These are phyloP conservation scores for Cardamine resedifolia DNA, from an alignment of 345 rosid species.

Conservation along the genomic window DNA sequence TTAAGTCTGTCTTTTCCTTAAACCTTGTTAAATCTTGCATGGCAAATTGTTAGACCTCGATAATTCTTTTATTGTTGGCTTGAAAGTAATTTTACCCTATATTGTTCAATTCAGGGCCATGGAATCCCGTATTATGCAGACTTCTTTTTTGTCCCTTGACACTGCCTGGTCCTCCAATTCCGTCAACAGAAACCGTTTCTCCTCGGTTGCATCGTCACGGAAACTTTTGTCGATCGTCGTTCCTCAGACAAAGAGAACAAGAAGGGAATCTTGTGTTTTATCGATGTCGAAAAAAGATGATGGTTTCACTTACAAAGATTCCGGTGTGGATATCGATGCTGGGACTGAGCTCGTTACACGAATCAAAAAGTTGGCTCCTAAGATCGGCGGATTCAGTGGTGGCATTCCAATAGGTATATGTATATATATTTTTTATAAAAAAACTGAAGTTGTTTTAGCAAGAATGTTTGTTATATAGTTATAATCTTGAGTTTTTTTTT, in stretches of 20 bases:
- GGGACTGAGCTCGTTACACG: conserved; percentile 79
- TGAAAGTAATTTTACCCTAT: no score
- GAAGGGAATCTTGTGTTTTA: neutral
- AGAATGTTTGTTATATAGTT: no score
- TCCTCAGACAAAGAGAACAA: neutral
- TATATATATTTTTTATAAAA: no score
- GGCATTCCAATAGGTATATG: conserved; percentile 68
- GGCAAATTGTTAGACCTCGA: no score
- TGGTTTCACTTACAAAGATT: conserved; percentile 67
- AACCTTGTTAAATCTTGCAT: no score
- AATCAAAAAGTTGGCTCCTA: conserved; percentile 86
- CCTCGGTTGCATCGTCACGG: neutral
- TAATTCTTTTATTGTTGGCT: no score
- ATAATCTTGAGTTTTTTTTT: no score
- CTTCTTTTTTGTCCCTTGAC: neutral
- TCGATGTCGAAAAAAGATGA: conserved; percentile 34
- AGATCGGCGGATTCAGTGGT: conserved; percentile 89
- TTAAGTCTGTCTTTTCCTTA: no score
- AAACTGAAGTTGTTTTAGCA: no score
- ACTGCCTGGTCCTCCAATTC: neutral
- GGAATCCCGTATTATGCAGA: conserved; percentile 34
- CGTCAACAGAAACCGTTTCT: conserved; percentile 13
- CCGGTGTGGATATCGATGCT: conserved; percentile 90
- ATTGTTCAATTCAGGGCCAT: conserved; percentile 4
- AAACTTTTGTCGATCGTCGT: conserved; percentile 1